Conservation (phyloP, 2,329 filamentous ascomycete genomes). For the Bipolaris sorokiniana region DNA sequence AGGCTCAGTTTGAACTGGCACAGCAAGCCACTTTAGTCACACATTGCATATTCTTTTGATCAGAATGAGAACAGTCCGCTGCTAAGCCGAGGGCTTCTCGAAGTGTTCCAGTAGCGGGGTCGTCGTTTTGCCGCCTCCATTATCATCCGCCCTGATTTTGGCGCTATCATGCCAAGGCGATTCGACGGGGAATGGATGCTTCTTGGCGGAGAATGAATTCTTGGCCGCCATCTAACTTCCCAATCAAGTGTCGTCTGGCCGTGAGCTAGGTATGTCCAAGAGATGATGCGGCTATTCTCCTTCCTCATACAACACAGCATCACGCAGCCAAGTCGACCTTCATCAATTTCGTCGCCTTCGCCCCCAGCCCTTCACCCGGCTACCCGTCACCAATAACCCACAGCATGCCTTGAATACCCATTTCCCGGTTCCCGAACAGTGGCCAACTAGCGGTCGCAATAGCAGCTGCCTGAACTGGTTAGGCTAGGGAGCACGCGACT, state of each 20-base stretch:
- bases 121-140: constrained; percentile 1
- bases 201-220: constrained; percentile 12
- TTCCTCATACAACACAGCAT: constrained; percentile 31
- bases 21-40: not conserved
- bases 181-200: constrained; percentile 14
- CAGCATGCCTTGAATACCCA: constrained; percentile 10
- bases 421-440: constrained; percentile 26
- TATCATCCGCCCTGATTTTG: constrained; percentile 20
- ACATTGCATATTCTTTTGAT: no score
- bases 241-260: constrained; percentile 30
- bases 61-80: no score
- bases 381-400: constrained; percentile 14
- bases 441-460: constrained; percentile 4
- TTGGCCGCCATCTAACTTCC: constrained; percentile 29
- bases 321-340: constrained; percentile 28
- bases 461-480: constrained; percentile 36
- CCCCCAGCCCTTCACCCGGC: constrained; percentile 20
- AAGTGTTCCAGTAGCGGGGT: constrained; percentile 4
- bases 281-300: constrained; percentile 24
- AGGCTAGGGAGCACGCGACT: constrained; percentile 13
- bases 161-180: constrained; percentile 21
- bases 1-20: not conserved
- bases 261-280: constrained; percentile 23
- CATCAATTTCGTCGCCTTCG: constrained; percentile 22
- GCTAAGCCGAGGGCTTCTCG: not conserved